phyloP scores from a whole-genome alignment of 768 basidiomycete species.

The Collybia mongolica region DNA sequence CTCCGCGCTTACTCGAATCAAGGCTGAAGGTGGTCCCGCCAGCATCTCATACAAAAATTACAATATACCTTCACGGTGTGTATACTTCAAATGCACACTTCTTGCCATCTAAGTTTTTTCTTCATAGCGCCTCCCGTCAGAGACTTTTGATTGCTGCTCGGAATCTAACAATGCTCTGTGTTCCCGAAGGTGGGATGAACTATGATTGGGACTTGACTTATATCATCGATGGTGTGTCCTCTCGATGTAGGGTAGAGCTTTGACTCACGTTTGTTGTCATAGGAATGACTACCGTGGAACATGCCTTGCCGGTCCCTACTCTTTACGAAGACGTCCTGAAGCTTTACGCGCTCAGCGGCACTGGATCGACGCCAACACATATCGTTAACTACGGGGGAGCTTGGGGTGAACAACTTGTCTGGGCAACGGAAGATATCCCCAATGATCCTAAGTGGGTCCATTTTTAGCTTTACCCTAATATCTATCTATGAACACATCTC shows the following conservation, averaged over 20 bases:
- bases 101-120: not conserved
- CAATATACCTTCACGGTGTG: constrained; percentile 63
- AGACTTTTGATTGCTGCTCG: constrained; percentile 59
- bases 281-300: constrained; percentile 81
- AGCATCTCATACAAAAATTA: constrained; percentile 82
- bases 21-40: constrained; percentile 68
- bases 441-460: constrained; percentile 63
- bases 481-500: not conserved
- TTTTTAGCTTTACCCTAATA: not conserved
- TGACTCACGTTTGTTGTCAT: not conserved
- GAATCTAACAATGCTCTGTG: constrained; percentile 66
- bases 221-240: constrained; percentile 61
- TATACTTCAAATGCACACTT: not conserved
- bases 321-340: constrained; percentile 68
- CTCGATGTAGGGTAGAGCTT: too few relatives aligned
- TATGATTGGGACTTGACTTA: constrained; percentile 79
- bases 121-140: constrained; percentile 62
- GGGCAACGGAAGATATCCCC: constrained; percentile 64
- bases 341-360: constrained; percentile 65
- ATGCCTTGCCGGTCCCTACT: constrained; percentile 61
- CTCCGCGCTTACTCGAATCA: constrained; percentile 66
- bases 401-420: constrained; percentile 65
- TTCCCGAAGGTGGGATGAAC: constrained; percentile 81
- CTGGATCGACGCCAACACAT: constrained; percentile 73
- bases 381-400: constrained; percentile 77